Conservation (phyloP, 371 early-diverging fungal genomes). For the Pancytospora epiphaga region DNA sequence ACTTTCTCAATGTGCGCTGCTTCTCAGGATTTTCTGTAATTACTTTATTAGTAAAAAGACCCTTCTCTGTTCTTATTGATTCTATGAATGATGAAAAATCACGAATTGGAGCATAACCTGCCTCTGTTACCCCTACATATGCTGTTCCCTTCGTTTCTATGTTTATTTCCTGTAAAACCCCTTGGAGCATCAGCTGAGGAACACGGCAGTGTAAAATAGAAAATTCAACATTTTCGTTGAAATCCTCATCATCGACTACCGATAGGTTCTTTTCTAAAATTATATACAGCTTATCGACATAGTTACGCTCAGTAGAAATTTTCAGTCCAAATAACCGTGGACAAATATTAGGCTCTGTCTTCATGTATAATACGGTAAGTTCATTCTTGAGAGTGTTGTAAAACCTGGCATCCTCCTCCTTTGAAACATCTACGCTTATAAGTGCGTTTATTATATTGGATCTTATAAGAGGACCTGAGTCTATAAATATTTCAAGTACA, state of each 20-base stretch:
- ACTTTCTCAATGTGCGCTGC: slow-evolving; percentile 55
- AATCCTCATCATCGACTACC: slow-evolving; percentile 33
- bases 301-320: slow-evolving; percentile 25
- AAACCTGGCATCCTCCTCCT: neutral
- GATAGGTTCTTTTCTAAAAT: slow-evolving; percentile 29
- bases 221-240: slow-evolving; percentile 42
- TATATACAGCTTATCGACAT: slow-evolving; percentile 45
- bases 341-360: slow-evolving; percentile 21
- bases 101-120: slow-evolving; percentile 12
- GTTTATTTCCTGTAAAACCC: slow-evolving; percentile 39
- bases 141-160: slow-evolving; percentile 48
- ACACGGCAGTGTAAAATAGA: slow-evolving; percentile 31
- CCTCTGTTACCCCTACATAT: slow-evolving; percentile 40
- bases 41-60: slow-evolving; percentile 41
- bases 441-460: slow-evolving; percentile 29
- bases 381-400: slow-evolving; percentile 22
- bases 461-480: slow-evolving; percentile 39
- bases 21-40: slow-evolving; percentile 49
- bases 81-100: slow-evolving; percentile 29
- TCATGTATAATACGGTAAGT: slow-evolving; percentile 16
- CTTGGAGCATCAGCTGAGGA: slow-evolving; percentile 40
- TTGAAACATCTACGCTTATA: slow-evolving; percentile 10
- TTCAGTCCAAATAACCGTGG: slow-evolving; percentile 38
- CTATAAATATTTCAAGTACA: slow-evolving; percentile 37
- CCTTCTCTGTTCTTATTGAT: slow-evolving; percentile 45